phyloP scores from a whole-genome alignment of 352 stramenopile species.

The Thraustochytrium striatum region DNA sequence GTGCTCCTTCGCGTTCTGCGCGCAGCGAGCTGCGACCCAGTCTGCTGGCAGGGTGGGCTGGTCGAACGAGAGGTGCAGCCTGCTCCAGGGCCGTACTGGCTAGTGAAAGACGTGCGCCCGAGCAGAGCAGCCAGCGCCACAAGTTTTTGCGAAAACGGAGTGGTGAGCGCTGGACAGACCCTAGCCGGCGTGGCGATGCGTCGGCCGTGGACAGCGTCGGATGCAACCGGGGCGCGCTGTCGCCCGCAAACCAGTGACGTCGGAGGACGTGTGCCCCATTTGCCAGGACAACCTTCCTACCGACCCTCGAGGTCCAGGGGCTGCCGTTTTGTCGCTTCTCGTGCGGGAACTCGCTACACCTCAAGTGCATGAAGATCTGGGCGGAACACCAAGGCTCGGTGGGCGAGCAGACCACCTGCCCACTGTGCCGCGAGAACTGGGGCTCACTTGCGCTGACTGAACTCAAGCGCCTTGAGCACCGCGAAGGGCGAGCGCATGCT shows the following conservation, averaged over 20 bases:
- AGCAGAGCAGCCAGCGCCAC: background rate
- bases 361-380: constrained; percentile 47
- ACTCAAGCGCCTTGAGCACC: background rate
- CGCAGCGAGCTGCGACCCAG: background rate
- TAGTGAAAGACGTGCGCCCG: background rate
- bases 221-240: too few relatives aligned
- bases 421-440: constrained; percentile 27
- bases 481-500: background rate
- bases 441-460: background rate
- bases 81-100: background rate
- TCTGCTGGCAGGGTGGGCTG: background rate
- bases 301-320: background rate
- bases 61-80: constrained; percentile 9
- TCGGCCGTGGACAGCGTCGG: too few relatives aligned
- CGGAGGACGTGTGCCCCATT: constrained; percentile 38
- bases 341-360: constrained; percentile 31
- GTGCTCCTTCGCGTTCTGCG: constrained; percentile 14
- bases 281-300: constrained; percentile 31
- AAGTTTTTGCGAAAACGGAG: constrained; percentile 9
- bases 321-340: constrained; percentile 14
- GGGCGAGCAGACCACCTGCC: constrained; percentile 9
- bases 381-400: background rate
- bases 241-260: background rate
- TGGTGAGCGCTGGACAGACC: background rate
- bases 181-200: background rate